These are phyloP conservation scores for Yamadazyma akitaensis DNA, from an alignment of 805 yeast genomes.

Conservation along the genomic window DNA sequence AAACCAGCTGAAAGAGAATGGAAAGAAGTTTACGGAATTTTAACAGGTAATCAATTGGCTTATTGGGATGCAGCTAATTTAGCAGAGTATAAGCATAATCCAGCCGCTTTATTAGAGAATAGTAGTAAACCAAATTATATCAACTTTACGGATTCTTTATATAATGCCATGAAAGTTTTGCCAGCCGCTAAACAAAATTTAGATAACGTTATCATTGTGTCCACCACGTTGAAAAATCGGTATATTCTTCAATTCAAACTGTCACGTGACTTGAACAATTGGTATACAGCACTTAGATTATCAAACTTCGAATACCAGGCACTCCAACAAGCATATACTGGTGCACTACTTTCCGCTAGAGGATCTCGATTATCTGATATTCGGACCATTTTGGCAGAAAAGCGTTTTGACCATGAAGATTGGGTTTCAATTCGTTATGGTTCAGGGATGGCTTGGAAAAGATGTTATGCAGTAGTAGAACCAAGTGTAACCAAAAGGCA, in stretches of 20 bases:
- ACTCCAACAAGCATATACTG: constrained; percentile 94
- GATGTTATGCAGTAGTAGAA: constrained; percentile 87
- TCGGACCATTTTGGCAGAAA: constrained; percentile 76
- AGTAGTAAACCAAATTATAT: constrained; percentile 79
- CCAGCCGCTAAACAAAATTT: constrained; percentile 64
- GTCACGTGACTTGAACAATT: constrained; percentile 57
- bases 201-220: constrained; percentile 77
- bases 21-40: constrained; percentile 89
- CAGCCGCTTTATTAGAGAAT: constrained; percentile 53
- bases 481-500: constrained; percentile 55
- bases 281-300: constrained; percentile 83
- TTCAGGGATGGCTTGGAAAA: constrained; percentile 96
- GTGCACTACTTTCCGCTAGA: constrained; percentile 86
- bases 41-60: constrained; percentile 88
- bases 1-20: constrained; percentile 79
- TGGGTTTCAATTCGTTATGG: constrained; percentile 96
- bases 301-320: constrained; percentile 77
- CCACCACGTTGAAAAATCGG: constrained; percentile 89
- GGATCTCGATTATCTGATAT: constrained; percentile 88
- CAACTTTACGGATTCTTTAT: constrained; percentile 86
- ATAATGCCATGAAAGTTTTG: constrained; percentile 64
- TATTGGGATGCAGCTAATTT: constrained; percentile 82
- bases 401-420: constrained; percentile 83
- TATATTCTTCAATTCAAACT: constrained; percentile 76
- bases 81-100: constrained; percentile 47